Conservation (phyloP, 1,284 basidiomycete species). For the Fistulinella cinereoalba region DNA sequence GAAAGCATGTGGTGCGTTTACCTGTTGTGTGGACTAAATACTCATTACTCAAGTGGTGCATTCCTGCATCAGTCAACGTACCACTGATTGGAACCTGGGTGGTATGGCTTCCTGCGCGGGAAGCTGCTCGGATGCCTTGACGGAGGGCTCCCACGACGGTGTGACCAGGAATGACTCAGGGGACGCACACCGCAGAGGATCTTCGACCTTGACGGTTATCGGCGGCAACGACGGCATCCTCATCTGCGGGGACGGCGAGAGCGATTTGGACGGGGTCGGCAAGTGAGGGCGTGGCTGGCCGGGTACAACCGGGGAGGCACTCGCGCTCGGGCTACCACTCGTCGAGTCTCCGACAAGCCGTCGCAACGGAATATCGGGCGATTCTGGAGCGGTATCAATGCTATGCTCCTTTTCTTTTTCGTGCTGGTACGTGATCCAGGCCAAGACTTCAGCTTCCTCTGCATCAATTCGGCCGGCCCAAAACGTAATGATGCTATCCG, state of each 20-base stretch:
- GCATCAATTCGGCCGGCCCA: constrained; percentile 26
- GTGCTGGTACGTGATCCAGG: constrained; percentile 31
- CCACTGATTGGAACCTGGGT: constrained; percentile 5
- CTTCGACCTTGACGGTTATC: constrained; percentile 31
- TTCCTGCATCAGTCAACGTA: background rate
- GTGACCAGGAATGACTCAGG: too few relatives aligned
- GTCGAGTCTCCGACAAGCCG: too few relatives aligned
- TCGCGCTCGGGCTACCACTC: constrained; percentile 7
- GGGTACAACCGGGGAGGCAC: constrained; percentile 18
- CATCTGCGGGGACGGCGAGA: constrained; percentile 20
- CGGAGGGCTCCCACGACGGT: too few relatives aligned
- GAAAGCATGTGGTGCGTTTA: background rate
- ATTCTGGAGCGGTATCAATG: background rate
- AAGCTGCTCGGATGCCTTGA: background rate
- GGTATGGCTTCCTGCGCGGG: constrained; percentile 2
- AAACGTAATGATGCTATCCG: constrained; percentile 24
- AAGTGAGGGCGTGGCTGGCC: constrained; percentile 22
- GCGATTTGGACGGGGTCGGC: constrained; percentile 27
- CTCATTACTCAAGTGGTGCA: background rate
- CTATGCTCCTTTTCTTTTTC: constrained; percentile 21
- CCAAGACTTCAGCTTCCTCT: constrained; percentile 18
- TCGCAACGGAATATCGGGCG: constrained; percentile 10
- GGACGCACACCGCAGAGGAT: too few relatives aligned
- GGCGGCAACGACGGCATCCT: constrained; percentile 28
- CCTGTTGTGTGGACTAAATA: background rate